phyloP scores from a whole-genome alignment of 208 protist genomes.

The Trypanosoma cruzi region DNA sequence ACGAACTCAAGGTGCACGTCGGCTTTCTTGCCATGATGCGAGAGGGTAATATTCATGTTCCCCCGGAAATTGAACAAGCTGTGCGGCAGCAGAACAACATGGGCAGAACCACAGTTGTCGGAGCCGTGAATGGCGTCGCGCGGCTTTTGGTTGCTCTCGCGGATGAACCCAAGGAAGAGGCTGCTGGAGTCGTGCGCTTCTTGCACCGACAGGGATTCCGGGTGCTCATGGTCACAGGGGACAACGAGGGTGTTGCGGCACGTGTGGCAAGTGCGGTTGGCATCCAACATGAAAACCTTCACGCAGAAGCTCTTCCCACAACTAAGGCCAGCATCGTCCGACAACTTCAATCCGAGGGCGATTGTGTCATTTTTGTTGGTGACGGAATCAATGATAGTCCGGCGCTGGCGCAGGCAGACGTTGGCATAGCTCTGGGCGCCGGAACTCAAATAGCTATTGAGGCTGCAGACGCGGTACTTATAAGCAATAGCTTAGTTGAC shows the following conservation, averaged over 20 bases:
- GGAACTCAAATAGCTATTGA: slow-evolving; percentile 87
- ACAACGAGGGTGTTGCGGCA: slow-evolving; percentile 66
- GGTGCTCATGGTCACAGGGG: slow-evolving; percentile 86
- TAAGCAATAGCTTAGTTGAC: slow-evolving; percentile 76
- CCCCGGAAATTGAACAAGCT: slow-evolving; percentile 22
- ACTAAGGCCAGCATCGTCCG: slow-evolving; percentile 86
- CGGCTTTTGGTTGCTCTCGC: slow-evolving; percentile 63
- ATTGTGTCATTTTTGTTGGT: slow-evolving; percentile 81
- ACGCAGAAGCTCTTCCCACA: slow-evolving; percentile 78
- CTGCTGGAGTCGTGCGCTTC: slow-evolving; percentile 55
- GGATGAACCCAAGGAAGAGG: slow-evolving; percentile 91
- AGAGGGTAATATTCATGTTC: slow-evolving; percentile 32
- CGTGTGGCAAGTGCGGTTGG: slow-evolving; percentile 71
- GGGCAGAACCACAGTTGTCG: slow-evolving; percentile 77
- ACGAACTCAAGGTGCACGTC: slow-evolving; percentile 57
- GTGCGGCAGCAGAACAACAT: slow-evolving; percentile 35
- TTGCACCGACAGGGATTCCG: slow-evolving; percentile 56
- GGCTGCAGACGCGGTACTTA: slow-evolving; percentile 81
- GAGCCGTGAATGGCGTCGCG: slow-evolving; percentile 61
- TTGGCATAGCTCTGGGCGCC: slow-evolving; percentile 87
- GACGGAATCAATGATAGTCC: slow-evolving; percentile 93
- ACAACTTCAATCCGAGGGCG: slow-evolving; percentile 55
- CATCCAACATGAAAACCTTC: slow-evolving; percentile 65
- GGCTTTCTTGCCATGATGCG: slow-evolving; percentile 71
- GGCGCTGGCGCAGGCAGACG: slow-evolving; percentile 82